Evolutionary conservation across 2,329 filamentous ascomycete species (phyloP).

Genomic region (Aspergillus sojae): DNA sequence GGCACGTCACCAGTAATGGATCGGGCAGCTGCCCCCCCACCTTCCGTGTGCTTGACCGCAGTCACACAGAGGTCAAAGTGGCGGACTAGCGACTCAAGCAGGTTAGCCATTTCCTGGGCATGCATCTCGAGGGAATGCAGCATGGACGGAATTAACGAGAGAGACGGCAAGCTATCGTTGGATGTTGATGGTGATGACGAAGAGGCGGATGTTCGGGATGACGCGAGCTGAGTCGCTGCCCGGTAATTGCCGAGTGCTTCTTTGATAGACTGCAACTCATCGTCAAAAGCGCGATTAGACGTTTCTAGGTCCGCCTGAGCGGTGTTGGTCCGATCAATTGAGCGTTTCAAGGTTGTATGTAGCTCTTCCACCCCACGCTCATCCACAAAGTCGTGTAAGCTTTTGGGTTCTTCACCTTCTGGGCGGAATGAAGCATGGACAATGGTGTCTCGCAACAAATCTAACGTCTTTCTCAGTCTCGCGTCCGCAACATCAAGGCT

Average conservation of each 20-base stretch:
- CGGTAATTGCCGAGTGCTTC: conserved; percentile 55
- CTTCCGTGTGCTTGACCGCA: conserved; percentile 87
- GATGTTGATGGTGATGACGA: conserved; percentile 37
- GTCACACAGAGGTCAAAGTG: conserved; percentile 95
- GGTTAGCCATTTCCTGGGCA: conserved; percentile 78
- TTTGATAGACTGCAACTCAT: conserved; percentile 68
- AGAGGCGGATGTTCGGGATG: conserved; percentile 39
- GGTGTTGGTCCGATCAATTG: conserved; percentile 63
- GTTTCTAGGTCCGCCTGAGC: conserved; percentile 60
- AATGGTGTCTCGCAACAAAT: conserved; percentile 58
- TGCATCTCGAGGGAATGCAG: conserved; percentile 69
- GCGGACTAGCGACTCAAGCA: conserved; percentile 76
- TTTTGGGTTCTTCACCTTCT: conserved; percentile 52
- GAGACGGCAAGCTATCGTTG: conserved; percentile 36
- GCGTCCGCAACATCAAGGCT: conserved; percentile 62
- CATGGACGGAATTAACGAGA: conserved; percentile 53
- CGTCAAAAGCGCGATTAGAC: conserved; percentile 69
- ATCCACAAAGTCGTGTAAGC: conserved; percentile 68
- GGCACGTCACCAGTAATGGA: conserved; percentile 66
- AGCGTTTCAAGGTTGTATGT: conserved; percentile 57
- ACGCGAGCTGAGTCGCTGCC: conserved; percentile 41
- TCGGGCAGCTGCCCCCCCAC: conserved; percentile 69
- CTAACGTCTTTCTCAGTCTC: conserved; percentile 58
- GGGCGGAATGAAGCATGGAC: conserved; percentile 61
- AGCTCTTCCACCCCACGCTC: conserved; percentile 63